Evolutionary conservation across 116 monocot genomes (phyloP), one percentile per base, ranked within the genome.

Genomic region (Zostera marina): DNA sequence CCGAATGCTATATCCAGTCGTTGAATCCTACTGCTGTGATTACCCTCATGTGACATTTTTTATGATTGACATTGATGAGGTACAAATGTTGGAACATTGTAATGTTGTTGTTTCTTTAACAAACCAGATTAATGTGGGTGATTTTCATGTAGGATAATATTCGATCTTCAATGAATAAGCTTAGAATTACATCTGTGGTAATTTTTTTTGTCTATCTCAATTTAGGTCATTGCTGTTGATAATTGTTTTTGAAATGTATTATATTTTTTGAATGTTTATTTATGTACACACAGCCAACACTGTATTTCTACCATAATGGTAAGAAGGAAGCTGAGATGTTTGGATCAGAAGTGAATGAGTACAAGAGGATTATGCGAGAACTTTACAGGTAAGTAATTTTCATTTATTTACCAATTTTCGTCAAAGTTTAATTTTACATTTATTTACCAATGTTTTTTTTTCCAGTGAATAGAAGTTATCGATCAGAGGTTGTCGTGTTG

Each of bases 11-110:
- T 53, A 85, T 51, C 96, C 96, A 25, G 32, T 74, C 38, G 62
- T 96, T 61, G 80, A 80, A 72, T 74, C 89, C 58, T 49, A 78
- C 58, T 79, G 89, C 66, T 63, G 58, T 68, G 67, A 72, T 48
- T 88, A 73, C 61, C 80, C 96, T 54, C 77, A 85, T 68, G 82
- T 85, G 25, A 72, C 70, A 0, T 76, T 73, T n/a, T 96, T 82
- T 59, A 96, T 89, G 73, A 73, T 96, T 62, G 96, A 89, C 66
- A 96, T 96, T 64, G 96, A 96, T 32, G 4, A 3, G 32, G 32
- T 32, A 32, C 2, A 0, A 5, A 32, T n/a, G n/a, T n/a, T n/a
- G n/a, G n/a, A n/a, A n/a, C n/a, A n/a, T n/a, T 42, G 21, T 58
- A 20, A 42, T 41, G 8, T 41, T 51, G 20, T 58, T 13, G 9